These are phyloP conservation scores for Neurospora sp. DNA, from an alignment of 2,329 filamentous ascomycete genomes.

Conservation along the genomic window DNA sequence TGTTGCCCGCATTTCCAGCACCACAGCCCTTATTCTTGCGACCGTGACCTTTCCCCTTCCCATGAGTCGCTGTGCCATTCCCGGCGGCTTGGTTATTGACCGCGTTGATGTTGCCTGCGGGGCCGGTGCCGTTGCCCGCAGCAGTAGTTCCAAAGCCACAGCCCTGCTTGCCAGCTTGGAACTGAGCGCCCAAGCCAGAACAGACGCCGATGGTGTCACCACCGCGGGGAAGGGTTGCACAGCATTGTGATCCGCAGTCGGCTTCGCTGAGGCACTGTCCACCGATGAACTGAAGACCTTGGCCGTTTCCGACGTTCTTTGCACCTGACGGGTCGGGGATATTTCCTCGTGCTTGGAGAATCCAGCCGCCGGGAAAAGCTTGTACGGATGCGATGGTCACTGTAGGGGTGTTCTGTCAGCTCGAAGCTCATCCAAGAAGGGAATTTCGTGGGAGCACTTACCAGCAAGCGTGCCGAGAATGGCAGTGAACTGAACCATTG, in stretches of 20 bases:
- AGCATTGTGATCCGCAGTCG: constrained; percentile 25
- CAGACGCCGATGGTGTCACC: constrained; percentile 23
- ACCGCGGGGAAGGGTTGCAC: constrained; percentile 16
- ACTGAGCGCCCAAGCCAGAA: constrained; percentile 25
- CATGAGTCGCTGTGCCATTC: not conserved
- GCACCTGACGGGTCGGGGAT: constrained; percentile 20
- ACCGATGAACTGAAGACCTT: constrained; percentile 25
- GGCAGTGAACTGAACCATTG: constrained; percentile 16
- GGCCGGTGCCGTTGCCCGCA: not conserved
- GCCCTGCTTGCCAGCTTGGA: constrained; percentile 25
- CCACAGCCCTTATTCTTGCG: not conserved
- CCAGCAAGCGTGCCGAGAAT: constrained; percentile 9
- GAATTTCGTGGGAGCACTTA: not conserved
- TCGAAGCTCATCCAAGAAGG: not conserved
- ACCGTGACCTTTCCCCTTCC: not conserved
- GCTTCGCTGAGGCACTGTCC: constrained; percentile 23
- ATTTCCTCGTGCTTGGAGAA: constrained; percentile 10
- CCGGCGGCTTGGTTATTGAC: not conserved
- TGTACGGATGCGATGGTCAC: constrained; percentile 12
- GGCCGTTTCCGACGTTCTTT: constrained; percentile 24
- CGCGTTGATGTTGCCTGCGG: not conserved
- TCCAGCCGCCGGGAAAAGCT: constrained; percentile 11
- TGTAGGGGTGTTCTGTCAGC: not conserved
- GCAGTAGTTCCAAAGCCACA: constrained; percentile 21
- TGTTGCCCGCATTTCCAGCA: not conserved